Evolutionary conservation across 331 rosid genomes (phyloP), one percentile per base, ranked within the genome.

Genomic region (Quercus phellos): DNA sequence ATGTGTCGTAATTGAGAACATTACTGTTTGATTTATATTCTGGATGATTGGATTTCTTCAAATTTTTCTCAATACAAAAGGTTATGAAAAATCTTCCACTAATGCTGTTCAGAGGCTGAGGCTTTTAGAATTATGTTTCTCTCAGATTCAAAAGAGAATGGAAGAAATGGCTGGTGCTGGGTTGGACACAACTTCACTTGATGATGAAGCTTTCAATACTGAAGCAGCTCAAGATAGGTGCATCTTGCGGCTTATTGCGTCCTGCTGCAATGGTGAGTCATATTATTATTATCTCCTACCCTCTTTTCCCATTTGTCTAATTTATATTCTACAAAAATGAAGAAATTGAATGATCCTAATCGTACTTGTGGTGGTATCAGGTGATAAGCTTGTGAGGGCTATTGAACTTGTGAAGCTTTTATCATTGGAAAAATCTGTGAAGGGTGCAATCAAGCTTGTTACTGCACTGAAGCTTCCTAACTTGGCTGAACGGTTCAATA

Each of bases 151-250:
- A 88, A 89, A 79, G 73, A 81, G 77, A 87, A 86, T 91, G 87
- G 99, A 90, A 70, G 96, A 92, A 86, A 77, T 82, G 88, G 89
- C 84, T 71, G 78, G 56, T 79, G 83, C 77, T 26, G 94, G 97
- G 73, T 79, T 90, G 76, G 92, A 91, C 75, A 82, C 90, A 64
- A 68, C 79, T 51, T 83, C 82, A 70, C 90, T 95, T 70, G 98
- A 95, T 55, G 99, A 95, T 22, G 97, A 90, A 74, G 90, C 93
- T 78, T 95, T 95, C 80, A 85, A 84, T 82, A 55, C 83, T 24
- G 99, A 95, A 91, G 90, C 97, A 50, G 96, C 97, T 55, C 99
- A 94, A 89, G 99, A 94, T 85, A 90, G 89, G 83, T 92, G 98
- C 87, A 91, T 93, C 59, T 83, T 95, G 78, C 88, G 92, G 89